Evolutionary conservation across 805 yeast genomes (phyloP).

Genomic region (Candida easanensis): DNA sequence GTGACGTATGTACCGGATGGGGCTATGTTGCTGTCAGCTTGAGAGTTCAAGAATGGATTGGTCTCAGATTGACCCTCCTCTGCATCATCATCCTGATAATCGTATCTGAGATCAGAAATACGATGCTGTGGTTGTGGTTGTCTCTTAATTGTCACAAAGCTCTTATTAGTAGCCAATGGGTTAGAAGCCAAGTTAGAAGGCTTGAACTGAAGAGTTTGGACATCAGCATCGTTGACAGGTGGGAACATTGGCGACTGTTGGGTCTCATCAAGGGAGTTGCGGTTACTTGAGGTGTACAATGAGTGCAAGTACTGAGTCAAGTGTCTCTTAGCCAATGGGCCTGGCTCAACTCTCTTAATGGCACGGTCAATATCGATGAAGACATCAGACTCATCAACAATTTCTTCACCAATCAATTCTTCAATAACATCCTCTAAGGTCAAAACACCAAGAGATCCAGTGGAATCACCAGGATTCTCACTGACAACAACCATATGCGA

Average conservation of each 20-base stretch:
- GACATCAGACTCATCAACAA: constrained; percentile 94
- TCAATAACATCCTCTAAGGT: constrained; percentile 98
- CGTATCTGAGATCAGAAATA: constrained; percentile 16
- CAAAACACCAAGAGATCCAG: constrained; percentile 86
- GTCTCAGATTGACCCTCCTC: too few relatives aligned
- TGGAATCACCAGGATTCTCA: constrained; percentile 75
- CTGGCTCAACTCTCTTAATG: constrained; percentile 74
- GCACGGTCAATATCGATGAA: constrained; percentile 87
- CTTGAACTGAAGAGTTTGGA: constrained; percentile 20
- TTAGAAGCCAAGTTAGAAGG: constrained; percentile 61
- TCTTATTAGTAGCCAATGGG: constrained; percentile 62
- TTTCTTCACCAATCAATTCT: constrained; percentile 96
- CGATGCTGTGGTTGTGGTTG: constrained; percentile 36
- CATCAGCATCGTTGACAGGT: background rate
- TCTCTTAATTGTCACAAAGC: constrained; percentile 67
- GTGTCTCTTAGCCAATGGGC: constrained; percentile 69
- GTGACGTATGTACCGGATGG: background rate
- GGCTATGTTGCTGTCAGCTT: background rate
- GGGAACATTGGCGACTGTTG: background rate
- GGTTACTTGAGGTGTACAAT: constrained; percentile 45
- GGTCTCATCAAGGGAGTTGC: constrained; percentile 38
- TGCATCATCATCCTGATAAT: constrained; percentile 18
- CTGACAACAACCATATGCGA: constrained; percentile 96
- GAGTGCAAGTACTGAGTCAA: constrained; percentile 67
- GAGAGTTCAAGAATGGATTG: constrained; percentile 2